Percentiles rank a stretch among this genome's conserved stretches.
phyloP scores from a whole-genome alignment of 805 yeast species.

The Saturnispora sanitii region DNA sequence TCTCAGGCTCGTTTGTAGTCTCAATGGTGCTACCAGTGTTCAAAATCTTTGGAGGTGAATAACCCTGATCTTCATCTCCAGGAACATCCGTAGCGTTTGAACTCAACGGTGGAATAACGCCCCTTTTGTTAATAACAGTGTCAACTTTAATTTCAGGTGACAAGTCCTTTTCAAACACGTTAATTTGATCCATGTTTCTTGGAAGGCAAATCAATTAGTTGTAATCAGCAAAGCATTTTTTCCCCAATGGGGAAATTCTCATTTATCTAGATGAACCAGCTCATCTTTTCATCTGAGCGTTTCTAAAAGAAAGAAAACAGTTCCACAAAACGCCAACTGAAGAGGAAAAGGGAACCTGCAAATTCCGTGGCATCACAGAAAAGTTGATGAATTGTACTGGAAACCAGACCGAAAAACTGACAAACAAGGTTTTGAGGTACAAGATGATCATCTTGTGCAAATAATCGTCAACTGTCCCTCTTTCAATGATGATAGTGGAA shows the following conservation, averaged over 20 bases:
- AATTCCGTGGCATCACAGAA: slow-evolving; percentile 53
- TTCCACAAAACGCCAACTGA: slow-evolving; percentile 88
- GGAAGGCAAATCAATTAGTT: background rate
- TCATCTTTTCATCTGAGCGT: slow-evolving; percentile 31
- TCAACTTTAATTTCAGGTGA: slow-evolving; percentile 6
- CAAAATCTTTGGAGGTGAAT: background rate
- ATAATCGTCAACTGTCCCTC: slow-evolving; percentile 57
- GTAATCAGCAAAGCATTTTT: background rate
- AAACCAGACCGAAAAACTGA: slow-evolving; percentile 73
- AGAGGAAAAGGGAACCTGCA: slow-evolving; percentile 88
- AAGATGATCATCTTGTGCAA: slow-evolving; percentile 52
- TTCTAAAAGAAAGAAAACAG: slow-evolving; percentile 77
- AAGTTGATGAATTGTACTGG: slow-evolving; percentile 72
- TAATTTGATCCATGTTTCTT: background rate
- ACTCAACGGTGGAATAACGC: background rate
- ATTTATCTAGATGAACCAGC: too few species aligned
- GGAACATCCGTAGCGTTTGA: background rate
- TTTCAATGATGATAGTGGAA: slow-evolving; percentile 73
- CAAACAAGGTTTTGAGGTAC: slow-evolving; percentile 58
- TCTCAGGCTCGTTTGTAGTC: background rate
- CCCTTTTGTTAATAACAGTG: background rate
- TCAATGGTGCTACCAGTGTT: slow-evolving; percentile 1
- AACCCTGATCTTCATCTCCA: background rate
- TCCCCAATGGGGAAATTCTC: background rate
- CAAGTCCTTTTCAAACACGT: slow-evolving; percentile 1